These are phyloP conservation scores for Ceratocystis harringtonii DNA, from an alignment of 2,329 filamentous ascomycete genomes.

Conservation along the genomic window DNA sequence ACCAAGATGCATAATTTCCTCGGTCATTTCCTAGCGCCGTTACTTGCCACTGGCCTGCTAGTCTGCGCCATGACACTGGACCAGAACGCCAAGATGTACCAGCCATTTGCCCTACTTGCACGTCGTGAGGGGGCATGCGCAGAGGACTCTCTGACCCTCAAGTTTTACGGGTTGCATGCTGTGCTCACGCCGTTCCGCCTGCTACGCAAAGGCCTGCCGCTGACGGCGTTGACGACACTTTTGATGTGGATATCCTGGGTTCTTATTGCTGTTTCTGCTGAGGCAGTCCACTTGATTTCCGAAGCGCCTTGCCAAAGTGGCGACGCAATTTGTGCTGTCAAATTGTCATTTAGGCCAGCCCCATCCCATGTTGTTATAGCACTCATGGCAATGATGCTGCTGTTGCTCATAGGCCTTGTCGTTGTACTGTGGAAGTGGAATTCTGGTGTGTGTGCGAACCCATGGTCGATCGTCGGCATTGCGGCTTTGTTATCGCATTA, in stretches of 20 bases:
- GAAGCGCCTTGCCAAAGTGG: neutral
- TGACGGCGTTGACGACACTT: conserved; percentile 8
- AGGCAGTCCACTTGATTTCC: conserved; percentile 9
- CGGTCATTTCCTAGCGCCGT: conserved; percentile 10
- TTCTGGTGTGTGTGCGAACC: conserved; percentile 13
- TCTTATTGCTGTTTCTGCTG: conserved; percentile 9
- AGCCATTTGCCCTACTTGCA: conserved; percentile 9
- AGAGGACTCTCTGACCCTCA: conserved; percentile 7
- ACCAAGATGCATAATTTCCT: conserved; percentile 8
- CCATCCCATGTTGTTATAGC: conserved; percentile 5
- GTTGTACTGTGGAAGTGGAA: conserved; percentile 11
- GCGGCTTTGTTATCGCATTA: conserved; percentile 1
- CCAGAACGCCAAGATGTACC: conserved; percentile 14
- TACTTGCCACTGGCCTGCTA: conserved; percentile 7
- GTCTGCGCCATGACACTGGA: conserved; percentile 9
- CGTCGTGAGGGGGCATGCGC: conserved; percentile 4
- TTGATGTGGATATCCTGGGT: conserved; percentile 8
- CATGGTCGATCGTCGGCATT: conserved; percentile 15
- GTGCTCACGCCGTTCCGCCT: conserved; percentile 8
- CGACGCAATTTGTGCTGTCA: conserved; percentile 1
- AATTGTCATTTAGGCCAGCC: conserved; percentile 7
- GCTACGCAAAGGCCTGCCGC: conserved; percentile 1
- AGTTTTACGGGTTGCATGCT: conserved; percentile 7
- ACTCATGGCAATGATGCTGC: conserved; percentile 2
- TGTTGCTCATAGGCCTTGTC: conserved; percentile 10